Evolutionary conservation across 208 protist genomes (phyloP).

Genomic region (Trypanosoma theileri): DNA sequence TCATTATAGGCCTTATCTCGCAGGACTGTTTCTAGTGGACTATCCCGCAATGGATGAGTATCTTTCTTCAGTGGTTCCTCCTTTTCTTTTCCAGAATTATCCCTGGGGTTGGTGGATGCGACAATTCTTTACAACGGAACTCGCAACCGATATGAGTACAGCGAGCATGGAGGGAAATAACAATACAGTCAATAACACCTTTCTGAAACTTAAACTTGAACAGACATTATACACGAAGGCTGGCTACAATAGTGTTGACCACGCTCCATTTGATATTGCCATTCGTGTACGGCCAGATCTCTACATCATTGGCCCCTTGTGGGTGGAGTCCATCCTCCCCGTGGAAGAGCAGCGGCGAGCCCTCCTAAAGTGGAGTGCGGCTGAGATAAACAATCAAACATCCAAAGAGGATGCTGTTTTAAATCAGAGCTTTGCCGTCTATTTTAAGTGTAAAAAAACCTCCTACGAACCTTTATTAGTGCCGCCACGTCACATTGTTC

Average conservation of each 20-base stretch:
- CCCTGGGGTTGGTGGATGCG: not conserved
- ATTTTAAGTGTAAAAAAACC: not conserved
- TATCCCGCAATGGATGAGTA: not conserved
- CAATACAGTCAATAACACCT: not conserved
- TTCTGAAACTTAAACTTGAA: not conserved
- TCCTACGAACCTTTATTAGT: not conserved
- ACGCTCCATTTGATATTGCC: slow-evolving; percentile 2
- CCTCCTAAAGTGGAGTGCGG: not conserved
- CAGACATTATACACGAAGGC: not conserved
- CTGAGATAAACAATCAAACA: not conserved
- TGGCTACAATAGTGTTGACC: not conserved
- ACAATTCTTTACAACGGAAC: not conserved
- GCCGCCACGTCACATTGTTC: not conserved
- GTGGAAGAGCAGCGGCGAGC: not conserved
- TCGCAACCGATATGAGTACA: not conserved
- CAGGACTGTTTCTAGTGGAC: not conserved
- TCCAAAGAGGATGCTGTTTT: not conserved
- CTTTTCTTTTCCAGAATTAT: not conserved
- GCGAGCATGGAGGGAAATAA: not conserved
- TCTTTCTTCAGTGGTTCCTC: not conserved
- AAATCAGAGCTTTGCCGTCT: not conserved
- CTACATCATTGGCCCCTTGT: not conserved
- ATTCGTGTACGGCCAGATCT: slow-evolving; percentile 1
- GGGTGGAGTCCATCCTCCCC: not conserved
- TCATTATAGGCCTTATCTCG: not conserved